Evolutionary conservation across 163 green algal genomes (phyloP).

Genomic region (Chlorella variabilis): DNA sequence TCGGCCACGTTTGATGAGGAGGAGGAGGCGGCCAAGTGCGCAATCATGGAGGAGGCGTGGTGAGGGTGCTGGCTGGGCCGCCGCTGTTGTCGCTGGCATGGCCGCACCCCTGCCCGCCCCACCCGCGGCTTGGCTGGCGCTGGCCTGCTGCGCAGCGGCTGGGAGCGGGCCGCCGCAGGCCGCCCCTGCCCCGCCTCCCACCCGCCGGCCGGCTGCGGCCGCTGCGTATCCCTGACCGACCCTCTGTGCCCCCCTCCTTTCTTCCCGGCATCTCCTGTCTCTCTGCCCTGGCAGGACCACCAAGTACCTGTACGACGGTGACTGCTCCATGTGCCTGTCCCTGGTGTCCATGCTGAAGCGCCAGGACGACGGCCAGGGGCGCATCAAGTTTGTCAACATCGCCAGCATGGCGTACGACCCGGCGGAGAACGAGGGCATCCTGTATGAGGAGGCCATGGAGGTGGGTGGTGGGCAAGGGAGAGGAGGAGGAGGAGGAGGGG

Average conservation of each 20-base stretch:
- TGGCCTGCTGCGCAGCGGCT: too few relatives aligned
- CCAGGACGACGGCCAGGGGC: slow-evolving; percentile 62
- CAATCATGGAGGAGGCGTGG: not conserved
- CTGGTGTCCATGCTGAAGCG: slow-evolving; percentile 67
- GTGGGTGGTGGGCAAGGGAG: slow-evolving; percentile 5
- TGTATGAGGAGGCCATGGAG: slow-evolving; percentile 79
- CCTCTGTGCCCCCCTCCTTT: not conserved
- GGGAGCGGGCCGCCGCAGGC: too few relatives aligned
- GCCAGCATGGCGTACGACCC: slow-evolving; percentile 44
- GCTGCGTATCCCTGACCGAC: too few relatives aligned
- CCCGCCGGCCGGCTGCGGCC: too few relatives aligned
- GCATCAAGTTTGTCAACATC: slow-evolving; percentile 78
- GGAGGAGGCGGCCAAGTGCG: slow-evolving; percentile 3
- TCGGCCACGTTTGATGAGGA: slow-evolving; percentile 21
- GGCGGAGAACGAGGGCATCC: slow-evolving; percentile 59
- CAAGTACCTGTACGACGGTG: slow-evolving; percentile 81
- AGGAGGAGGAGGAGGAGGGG: not conserved
- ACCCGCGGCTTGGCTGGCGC: too few relatives aligned
- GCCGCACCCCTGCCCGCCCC: not conserved
- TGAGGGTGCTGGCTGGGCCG: not conserved
- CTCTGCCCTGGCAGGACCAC: slow-evolving; percentile 40
- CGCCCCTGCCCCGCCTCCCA: too few relatives aligned
- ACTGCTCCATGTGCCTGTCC: slow-evolving; percentile 75
- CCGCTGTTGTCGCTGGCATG: not conserved
- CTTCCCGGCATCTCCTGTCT: not conserved